Conservation (phyloP, 495 filamentous ascomycete species). For the Annulohypoxylon nitens region DNA sequence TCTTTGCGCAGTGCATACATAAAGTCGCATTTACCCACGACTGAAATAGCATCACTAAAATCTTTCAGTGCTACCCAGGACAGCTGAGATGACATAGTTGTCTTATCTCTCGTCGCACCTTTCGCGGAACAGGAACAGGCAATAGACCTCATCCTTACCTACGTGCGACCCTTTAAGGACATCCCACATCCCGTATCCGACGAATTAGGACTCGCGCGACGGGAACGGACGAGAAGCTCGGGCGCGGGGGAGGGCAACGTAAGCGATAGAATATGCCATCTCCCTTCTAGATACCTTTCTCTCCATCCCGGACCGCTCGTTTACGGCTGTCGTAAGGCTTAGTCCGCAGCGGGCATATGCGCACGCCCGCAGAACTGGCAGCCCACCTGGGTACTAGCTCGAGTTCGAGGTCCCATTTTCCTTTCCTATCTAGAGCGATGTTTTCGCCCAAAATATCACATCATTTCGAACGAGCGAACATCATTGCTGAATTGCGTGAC, state of each 20-base stretch:
- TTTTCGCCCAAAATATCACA: constrained; percentile 18
- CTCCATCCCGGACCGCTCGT: constrained; percentile 12
- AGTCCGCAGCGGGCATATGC: constrained; percentile 46
- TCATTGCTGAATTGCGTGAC: constrained; percentile 21
- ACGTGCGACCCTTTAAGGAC: background rate
- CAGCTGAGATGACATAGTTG: constrained; percentile 36
- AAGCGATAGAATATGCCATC: constrained; percentile 30
- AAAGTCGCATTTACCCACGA: constrained; percentile 34
- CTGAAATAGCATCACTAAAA: constrained; percentile 43
- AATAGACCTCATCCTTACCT: constrained; percentile 22
- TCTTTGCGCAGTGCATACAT: constrained; percentile 44
- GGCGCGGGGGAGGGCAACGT: constrained; percentile 7
- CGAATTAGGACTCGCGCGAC: constrained; percentile 16
- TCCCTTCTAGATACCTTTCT: constrained; percentile 27
- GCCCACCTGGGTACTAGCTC: background rate
- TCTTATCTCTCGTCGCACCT: constrained; percentile 12
- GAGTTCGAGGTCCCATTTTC: background rate
- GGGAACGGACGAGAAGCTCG: constrained; percentile 5
- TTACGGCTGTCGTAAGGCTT: constrained; percentile 44
- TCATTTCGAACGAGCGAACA: constrained; percentile 7
- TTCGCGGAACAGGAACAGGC: constrained; percentile 6
- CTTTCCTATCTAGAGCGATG: background rate
- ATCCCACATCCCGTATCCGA: background rate
- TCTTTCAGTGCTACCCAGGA: constrained; percentile 12
- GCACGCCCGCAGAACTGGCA: constrained; percentile 21